A percentile compares a stretch with the other conserved stretches of the same genome.
Evolutionary conservation across 2,329 filamentous ascomycete genomes (phyloP).

Genomic region (Colletotrichum liriopes): DNA sequence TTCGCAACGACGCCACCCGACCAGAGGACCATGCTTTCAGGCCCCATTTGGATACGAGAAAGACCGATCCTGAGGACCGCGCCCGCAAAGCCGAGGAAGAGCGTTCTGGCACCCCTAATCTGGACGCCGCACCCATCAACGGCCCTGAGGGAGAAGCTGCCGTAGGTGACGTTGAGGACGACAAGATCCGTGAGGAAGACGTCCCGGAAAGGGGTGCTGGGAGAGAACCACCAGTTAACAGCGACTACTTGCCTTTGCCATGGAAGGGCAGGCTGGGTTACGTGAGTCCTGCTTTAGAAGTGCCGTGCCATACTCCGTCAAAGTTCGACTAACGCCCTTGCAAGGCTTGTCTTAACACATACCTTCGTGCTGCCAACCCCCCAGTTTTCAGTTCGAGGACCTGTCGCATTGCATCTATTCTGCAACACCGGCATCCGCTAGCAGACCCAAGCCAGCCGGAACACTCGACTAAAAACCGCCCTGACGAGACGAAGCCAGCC

Average conservation of each 20-base stretch:
- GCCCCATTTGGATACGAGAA: neutral
- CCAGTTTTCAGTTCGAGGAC: conserved; percentile 93
- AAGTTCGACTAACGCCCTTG: too few relatives aligned
- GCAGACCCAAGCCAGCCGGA: conserved; percentile 82
- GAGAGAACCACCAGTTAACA: conserved; percentile 84
- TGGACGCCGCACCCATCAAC: conserved; percentile 45
- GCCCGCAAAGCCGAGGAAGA: conserved; percentile 26
- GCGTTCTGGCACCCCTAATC: conserved; percentile 29
- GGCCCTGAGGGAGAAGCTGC: conserved; percentile 47
- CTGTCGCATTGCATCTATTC: conserved; percentile 89
- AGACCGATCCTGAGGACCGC: conserved; percentile 25
- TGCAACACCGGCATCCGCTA: conserved; percentile 90
- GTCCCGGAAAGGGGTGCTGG: conserved; percentile 55
- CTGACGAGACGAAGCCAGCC: conserved; percentile 80
- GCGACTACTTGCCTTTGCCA: conserved; percentile 85
- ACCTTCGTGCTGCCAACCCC: conserved; percentile 84
- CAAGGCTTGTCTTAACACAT: conserved; percentile 91
- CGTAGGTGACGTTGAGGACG: conserved; percentile 43
- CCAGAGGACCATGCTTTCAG: neutral
- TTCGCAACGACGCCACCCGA: neutral
- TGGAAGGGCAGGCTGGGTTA: conserved; percentile 94
- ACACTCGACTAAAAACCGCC: conserved; percentile 88
- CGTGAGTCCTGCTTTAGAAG: conserved; percentile 64
- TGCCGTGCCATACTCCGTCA: neutral
- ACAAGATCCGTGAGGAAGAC: conserved; percentile 44